A percentile compares a stretch with the other conserved stretches of the same genome.
Conservation (phyloP, 1,284 basidiomycete species). For the Austropuccinia psidii region DNA sequence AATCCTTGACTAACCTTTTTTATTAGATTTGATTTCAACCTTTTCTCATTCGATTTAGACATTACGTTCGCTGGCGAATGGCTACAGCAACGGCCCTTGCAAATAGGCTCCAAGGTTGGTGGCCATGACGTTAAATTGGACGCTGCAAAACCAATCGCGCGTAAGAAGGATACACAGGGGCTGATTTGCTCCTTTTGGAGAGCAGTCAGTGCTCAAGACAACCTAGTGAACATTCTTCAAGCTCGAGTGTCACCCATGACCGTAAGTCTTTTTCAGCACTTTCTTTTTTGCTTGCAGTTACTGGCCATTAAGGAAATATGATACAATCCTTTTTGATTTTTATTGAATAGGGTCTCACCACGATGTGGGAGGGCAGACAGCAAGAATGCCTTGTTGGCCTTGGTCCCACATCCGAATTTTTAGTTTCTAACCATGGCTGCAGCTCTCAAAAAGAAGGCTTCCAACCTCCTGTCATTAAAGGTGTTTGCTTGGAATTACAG, state of each 20-base stretch:
- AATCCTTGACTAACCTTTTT: too few relatives aligned
- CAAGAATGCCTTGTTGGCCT: conserved; percentile 24
- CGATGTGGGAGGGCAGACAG: conserved; percentile 35
- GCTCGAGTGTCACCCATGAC: conserved; percentile 22
- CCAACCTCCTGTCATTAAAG: conserved; percentile 1
- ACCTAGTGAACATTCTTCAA: conserved; percentile 8
- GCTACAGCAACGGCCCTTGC: too few relatives aligned
- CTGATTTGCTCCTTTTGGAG: conserved; percentile 25
- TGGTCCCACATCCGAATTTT: conserved; percentile 26
- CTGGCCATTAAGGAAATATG: neutral
- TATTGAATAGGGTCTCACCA: conserved; percentile 27
- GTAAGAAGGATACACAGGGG: neutral
- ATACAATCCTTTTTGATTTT: neutral
- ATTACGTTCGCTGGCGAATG: conserved; percentile 66
- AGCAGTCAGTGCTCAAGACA: neutral
- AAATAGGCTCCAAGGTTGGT: too few relatives aligned
- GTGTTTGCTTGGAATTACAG: conserved; percentile 10
- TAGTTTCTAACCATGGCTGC: too few relatives aligned
- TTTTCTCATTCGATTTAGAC: conserved; percentile 93
- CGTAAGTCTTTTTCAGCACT: too few relatives aligned
- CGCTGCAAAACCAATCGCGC: too few relatives aligned
- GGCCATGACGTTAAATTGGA: too few relatives aligned
- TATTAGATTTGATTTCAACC: conserved; percentile 77
- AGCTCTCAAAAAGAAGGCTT: too few relatives aligned
- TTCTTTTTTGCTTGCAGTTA: too few relatives aligned